Conservation (phyloP, 257 asterid species). For the Striga asiatica region DNA sequence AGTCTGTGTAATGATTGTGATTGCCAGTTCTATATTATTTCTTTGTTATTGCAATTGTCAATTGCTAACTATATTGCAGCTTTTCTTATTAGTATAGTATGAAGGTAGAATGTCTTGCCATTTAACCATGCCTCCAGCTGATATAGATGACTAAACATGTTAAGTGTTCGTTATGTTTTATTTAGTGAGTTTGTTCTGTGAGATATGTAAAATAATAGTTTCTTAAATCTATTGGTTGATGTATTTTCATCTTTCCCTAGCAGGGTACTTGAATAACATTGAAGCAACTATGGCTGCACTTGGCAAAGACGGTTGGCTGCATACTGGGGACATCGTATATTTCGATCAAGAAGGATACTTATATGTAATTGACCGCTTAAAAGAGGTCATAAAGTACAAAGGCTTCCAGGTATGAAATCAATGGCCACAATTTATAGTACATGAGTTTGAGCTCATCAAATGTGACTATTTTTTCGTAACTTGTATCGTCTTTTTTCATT, state of each 20-base stretch:
- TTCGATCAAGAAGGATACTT: constrained; percentile 73
- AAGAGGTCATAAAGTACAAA: constrained; percentile 77
- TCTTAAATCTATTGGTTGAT: too few relatives aligned
- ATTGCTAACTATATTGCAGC: too few relatives aligned
- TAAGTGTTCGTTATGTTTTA: not conserved
- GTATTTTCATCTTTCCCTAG: constrained; percentile 10
- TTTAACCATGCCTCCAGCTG: not conserved
- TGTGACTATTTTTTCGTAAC: not conserved
- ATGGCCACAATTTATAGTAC: not conserved
- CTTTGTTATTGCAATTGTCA: too few relatives aligned
- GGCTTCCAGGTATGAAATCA: constrained; percentile 66
- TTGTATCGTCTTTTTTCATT: not conserved
- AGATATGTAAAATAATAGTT: not conserved
- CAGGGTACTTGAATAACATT: constrained; percentile 59
- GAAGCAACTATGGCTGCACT: constrained; percentile 46
- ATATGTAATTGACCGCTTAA: constrained; percentile 63
- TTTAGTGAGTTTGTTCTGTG: not conserved
- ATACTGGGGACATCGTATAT: constrained; percentile 69
- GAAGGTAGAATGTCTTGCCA: too few relatives aligned
- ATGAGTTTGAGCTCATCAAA: not conserved
- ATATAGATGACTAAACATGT: not conserved
- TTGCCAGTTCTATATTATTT: too few relatives aligned
- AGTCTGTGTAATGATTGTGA: too few relatives aligned
- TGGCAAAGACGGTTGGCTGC: constrained; percentile 76
- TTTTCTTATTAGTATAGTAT: too few relatives aligned